These are phyloP conservation scores for Phialophora macrospora DNA, from an alignment of 2,329 filamentous ascomycete species.

Conservation along the genomic window DNA sequence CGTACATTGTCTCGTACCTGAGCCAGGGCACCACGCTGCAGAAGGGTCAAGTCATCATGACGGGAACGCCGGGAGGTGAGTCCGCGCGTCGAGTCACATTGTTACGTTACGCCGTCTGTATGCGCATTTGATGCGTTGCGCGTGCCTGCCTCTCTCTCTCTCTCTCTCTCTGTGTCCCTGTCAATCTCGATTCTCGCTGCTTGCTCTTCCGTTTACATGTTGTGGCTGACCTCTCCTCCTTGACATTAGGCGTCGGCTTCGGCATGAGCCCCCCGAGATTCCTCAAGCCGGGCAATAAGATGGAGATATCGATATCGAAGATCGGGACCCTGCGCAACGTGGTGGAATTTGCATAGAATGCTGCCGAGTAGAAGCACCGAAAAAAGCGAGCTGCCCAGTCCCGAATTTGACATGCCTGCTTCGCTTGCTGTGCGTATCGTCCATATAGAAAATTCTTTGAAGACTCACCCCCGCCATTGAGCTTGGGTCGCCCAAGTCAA, in stretches of 20 bases:
- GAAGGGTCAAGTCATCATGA: slow-evolving; percentile 48
- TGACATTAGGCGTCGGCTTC: slow-evolving; percentile 46
- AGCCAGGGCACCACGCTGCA: slow-evolving; percentile 48
- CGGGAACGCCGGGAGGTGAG: slow-evolving; percentile 49
- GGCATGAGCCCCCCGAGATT: slow-evolving; percentile 51
- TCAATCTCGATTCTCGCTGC: background rate
- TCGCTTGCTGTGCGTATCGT: too few relatives aligned
- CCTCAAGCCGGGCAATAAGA: slow-evolving; percentile 47
- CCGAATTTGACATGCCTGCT: background rate
- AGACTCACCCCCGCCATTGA: too few relatives aligned
- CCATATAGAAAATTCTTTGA: too few relatives aligned
- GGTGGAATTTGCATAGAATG: slow-evolving; percentile 38
- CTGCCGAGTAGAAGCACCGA: background rate
- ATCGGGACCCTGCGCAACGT: slow-evolving; percentile 53
- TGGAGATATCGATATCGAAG: slow-evolving; percentile 49
- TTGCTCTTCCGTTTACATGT: background rate
- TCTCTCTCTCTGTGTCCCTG: background rate
- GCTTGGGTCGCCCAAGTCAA: too few relatives aligned
- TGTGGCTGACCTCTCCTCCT: background rate
- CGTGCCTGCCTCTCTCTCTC: too few relatives aligned
- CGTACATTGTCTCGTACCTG: slow-evolving; percentile 45
- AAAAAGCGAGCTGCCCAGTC: background rate
- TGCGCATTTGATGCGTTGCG: background rate
- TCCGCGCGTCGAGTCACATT: background rate
- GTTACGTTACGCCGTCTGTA: too few relatives aligned